Conservation (phyloP, 345 rosid genomes). For the Erodium maritimum region DNA sequence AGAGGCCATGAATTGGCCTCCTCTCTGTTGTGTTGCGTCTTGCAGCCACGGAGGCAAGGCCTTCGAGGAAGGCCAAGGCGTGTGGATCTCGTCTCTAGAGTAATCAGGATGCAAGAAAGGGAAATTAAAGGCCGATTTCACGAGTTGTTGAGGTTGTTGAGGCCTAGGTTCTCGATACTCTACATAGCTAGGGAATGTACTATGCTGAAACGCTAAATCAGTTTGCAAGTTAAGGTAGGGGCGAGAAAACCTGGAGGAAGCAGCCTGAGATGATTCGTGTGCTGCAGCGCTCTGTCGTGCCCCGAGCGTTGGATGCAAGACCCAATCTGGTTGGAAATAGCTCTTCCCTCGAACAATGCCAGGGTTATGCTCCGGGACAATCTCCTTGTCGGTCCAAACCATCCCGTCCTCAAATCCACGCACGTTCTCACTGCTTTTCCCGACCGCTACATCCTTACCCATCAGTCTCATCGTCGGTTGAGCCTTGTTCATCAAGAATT, state of each 20-base stretch:
- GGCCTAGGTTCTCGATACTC: constrained; percentile 9
- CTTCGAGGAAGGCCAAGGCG: constrained; percentile 23
- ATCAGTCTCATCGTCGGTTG: constrained; percentile 54
- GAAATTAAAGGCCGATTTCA: constrained; percentile 22
- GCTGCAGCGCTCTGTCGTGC: constrained; percentile 15
- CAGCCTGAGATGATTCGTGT: constrained; percentile 11
- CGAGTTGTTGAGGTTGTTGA: constrained; percentile 18
- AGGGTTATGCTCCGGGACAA: constrained; percentile 23
- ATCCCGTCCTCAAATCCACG: constrained; percentile 21
- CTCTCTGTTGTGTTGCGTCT: constrained; percentile 15
- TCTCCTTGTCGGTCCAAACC: constrained; percentile 34
- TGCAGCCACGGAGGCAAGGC: constrained; percentile 28
- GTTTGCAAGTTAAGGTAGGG: no score
- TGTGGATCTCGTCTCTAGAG: constrained; percentile 13
- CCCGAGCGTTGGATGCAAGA: constrained; percentile 16
- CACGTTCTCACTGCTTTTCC: constrained; percentile 22
- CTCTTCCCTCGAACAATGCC: constrained; percentile 5
- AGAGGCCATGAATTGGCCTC: no score
- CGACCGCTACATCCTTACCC: constrained; percentile 61
- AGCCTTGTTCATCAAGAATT: constrained; percentile 14
- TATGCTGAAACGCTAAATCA: no score
- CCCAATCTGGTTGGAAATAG: constrained; percentile 17
- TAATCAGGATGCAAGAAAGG: constrained; percentile 31
- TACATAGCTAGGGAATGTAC: no score
- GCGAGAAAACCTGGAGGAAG: constrained; percentile 1